Evolutionary conservation across 106 monocot genomes (phyloP), one percentile per base, ranked within the genome.

Genomic region (Dioscorea dumetorum): DNA sequence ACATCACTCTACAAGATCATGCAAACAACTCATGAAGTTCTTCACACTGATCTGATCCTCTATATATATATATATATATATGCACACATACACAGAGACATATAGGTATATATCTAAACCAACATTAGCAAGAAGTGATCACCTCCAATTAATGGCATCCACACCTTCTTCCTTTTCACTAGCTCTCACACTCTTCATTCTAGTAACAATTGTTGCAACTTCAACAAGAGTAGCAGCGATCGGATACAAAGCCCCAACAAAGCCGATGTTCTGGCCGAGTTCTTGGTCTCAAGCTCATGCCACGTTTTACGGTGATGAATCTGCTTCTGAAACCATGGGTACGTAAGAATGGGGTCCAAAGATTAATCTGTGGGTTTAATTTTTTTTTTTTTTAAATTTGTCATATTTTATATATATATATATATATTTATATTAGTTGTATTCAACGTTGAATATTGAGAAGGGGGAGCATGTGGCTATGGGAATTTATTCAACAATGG

Each of bases 381-480:
- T n/a, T n/a, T n/a, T n/a, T n/a, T n/a, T n/a, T n/a, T n/a, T n/a
- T n/a, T n/a, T n/a, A n/a, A n/a, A n/a, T n/a, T n/a, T n/a, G n/a
- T n/a, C n/a, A n/a, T n/a, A n/a, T n/a, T n/a, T n/a, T n/a, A n/a
- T n/a, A n/a, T n/a, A n/a, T n/a, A n/a, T n/a, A n/a, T n/a, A n/a
- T n/a, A 51, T 51, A 51, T 51, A 4, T 51, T 51, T 13, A 0
- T 17, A 28, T 28, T 28, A 28, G 28, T 28, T 28, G 28, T 28
- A 12, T 51, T 51, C 1, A 51, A 51, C 51, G 4, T 51, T 51
- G 1, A 1, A 8, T 54, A 3, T 54, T 54, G 5, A 8, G 14
- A 58, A 94, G 94, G 87, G 10, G 87, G 94, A 41, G 94, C 94
- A 11, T 94, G 94, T 50, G 94, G 94, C 4, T 94, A 81, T 51